Evolutionary conservation across 208 protist genomes (phyloP).

Genomic region (Trypanosoma cruzi): DNA sequence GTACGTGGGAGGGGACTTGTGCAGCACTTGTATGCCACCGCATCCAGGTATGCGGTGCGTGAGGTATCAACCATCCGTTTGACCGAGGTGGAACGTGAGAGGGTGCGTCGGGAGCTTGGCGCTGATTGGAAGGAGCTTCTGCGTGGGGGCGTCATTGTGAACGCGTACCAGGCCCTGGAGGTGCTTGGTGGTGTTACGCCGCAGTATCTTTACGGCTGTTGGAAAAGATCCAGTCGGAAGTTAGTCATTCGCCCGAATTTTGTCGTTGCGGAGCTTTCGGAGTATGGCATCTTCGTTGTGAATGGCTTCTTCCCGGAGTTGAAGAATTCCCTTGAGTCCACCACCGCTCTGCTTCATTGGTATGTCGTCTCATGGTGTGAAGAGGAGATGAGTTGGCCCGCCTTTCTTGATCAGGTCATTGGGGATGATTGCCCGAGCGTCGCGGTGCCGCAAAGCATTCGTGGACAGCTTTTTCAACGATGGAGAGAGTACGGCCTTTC

Average conservation of each 20-base stretch:
- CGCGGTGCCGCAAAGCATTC: constrained; percentile 40
- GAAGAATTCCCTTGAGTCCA: constrained; percentile 41
- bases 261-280: constrained; percentile 32
- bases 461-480: constrained; percentile 43
- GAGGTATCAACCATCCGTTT: constrained; percentile 37
- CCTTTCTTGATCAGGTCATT: constrained; percentile 41
- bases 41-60: constrained; percentile 37
- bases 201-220: constrained; percentile 35
- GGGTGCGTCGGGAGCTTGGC: constrained; percentile 30
- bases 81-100: constrained; percentile 24
- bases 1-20: constrained; percentile 41
- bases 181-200: constrained; percentile 34
- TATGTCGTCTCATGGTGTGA: constrained; percentile 54
- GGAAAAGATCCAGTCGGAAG: constrained; percentile 19
- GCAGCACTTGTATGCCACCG: constrained; percentile 41
- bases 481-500: constrained; percentile 56
- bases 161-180: constrained; percentile 43
- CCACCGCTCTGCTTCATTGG: constrained; percentile 44
- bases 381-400: constrained; percentile 37
- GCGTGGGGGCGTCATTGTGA: constrained; percentile 29
- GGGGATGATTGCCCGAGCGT: constrained; percentile 46
- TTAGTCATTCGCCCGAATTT: constrained; percentile 36
- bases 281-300: constrained; percentile 40
- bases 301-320: constrained; percentile 50
- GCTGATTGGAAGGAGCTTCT: constrained; percentile 38